Conservation (phyloP, 345 rosid genomes). For the Anastatica hierochuntica region DNA sequence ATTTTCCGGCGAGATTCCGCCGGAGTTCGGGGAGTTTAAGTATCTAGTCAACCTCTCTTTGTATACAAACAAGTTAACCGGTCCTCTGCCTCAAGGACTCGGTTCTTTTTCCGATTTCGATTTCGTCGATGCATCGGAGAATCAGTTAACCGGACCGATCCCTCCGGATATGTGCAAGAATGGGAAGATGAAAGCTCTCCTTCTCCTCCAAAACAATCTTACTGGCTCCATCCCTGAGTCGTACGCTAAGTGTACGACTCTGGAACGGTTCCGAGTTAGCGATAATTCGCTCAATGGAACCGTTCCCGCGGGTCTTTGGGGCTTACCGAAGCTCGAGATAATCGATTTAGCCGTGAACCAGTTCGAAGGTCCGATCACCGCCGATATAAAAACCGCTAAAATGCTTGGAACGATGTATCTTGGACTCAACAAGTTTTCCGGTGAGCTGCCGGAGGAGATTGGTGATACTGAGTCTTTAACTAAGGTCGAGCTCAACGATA, state of each 20-base stretch:
- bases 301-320: conserved; percentile 78
- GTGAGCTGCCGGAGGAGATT: conserved; percentile 63
- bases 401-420: conserved; percentile 35
- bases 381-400: conserved; percentile 50
- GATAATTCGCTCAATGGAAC: conserved; percentile 55
- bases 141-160: conserved; percentile 54
- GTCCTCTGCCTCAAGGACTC: conserved; percentile 56
- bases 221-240: conserved; percentile 65
- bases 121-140: conserved; percentile 81
- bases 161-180: conserved; percentile 87
- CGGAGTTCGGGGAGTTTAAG: conserved; percentile 57
- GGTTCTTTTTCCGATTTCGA: conserved; percentile 65
- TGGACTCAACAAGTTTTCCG: conserved; percentile 51
- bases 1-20: conserved; percentile 60
- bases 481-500: conserved; percentile 42
- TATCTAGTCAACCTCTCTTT: conserved; percentile 60
- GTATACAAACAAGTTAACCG: conserved; percentile 52
- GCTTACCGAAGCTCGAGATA: conserved; percentile 50
- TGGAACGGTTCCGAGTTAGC: conserved; percentile 63
- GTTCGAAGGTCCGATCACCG: conserved; percentile 48
- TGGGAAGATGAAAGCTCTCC: conserved; percentile 55
- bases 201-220: conserved; percentile 61
- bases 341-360: conserved; percentile 53
- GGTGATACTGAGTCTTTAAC: conserved; percentile 35
- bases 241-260: conserved; percentile 48